Base-by-base conservation (phyloP, 768 basidiomycete species). In the Suillus placidus region DNA sequence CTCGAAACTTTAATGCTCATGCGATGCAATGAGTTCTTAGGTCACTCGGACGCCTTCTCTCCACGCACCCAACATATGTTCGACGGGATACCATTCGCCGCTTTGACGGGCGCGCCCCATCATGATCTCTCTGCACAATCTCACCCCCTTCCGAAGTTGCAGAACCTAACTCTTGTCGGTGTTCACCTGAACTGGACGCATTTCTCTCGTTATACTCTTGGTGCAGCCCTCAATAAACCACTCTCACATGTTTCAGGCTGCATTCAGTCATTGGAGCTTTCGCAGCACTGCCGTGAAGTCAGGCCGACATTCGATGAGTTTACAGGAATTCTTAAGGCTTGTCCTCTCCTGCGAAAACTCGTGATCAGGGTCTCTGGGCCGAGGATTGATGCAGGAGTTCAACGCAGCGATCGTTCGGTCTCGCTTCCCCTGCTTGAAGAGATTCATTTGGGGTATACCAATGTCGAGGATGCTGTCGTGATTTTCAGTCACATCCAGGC, bases 1-100 rank as follows among this genome's bases (percentile, higher is more conserved):
- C 81, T 87, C 49, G 82, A 86, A 71, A 82, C 80, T 6, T 74
- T 89, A 54, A 80, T 80, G 34, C 77, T 89, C 23, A 85, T 88
- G 81, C 83, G 84, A 38, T 89, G 86, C 75, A 87, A 87, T 69
- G 85, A 86, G 64, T 86, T 83, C 69, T 78, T 81, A 61, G 80
- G 83, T 68, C 83, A 82, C 70, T 77, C 77, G 6, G 76, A 76
- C 20, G 68, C 73, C 34, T 87, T 88, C 72, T 78, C 78, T 65
- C 84, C 86, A 6, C 64, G 64, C 13, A 67, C 76, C 6, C 74
- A 83, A 71, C 80, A 77, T 64, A 72, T 73, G 16, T 77, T 78
- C 14, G 68, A 72, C 5, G 80, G 80, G 64, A 76, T 83, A 7
- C 71, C 72, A 60, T 68, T 77, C 40, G 63, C 67, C 6, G 66